Evolutionary conservation across 83 land plant genomes (phyloP).

Genomic region (Picea engelmannii): DNA sequence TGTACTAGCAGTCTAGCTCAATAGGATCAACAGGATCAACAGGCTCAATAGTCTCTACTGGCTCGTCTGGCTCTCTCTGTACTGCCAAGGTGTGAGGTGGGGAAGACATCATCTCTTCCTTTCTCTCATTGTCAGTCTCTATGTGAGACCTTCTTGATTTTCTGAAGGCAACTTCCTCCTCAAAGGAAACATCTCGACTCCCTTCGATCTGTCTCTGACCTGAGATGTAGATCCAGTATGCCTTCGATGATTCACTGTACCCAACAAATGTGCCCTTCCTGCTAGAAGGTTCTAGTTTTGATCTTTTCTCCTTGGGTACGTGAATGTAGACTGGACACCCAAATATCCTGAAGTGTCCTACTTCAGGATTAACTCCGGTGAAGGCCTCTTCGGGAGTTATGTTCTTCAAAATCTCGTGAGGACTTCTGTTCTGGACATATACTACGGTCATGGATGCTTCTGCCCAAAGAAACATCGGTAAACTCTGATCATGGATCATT

Average conservation of each 20-base stretch:
- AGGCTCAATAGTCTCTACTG: no score
- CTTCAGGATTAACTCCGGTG: not conserved
- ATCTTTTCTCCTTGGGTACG: not conserved
- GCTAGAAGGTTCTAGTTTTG: not conserved
- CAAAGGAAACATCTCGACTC: not conserved
- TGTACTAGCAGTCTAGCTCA: no score
- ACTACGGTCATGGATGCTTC: not conserved
- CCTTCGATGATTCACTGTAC: not conserved
- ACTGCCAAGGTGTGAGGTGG: no score
- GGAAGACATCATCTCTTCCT: no score
- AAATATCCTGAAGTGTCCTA: not conserved
- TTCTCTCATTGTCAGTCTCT: no score
- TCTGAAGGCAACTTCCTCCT: not conserved
- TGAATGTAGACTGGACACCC: not conserved
- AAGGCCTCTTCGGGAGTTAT: not conserved
- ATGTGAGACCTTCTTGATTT: not conserved
- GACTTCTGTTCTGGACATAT: not conserved
- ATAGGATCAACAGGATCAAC: no score
- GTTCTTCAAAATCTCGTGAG: not conserved
- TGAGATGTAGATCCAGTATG: not conserved
- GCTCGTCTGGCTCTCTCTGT: no score
- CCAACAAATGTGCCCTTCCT: not conserved
- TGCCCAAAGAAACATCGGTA: not conserved
- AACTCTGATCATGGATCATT: not conserved
- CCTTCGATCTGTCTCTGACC: not conserved